Evolutionary conservation across 2,329 filamentous ascomycete species (phyloP).

Genomic region (Chaetomiaceae sp.): DNA sequence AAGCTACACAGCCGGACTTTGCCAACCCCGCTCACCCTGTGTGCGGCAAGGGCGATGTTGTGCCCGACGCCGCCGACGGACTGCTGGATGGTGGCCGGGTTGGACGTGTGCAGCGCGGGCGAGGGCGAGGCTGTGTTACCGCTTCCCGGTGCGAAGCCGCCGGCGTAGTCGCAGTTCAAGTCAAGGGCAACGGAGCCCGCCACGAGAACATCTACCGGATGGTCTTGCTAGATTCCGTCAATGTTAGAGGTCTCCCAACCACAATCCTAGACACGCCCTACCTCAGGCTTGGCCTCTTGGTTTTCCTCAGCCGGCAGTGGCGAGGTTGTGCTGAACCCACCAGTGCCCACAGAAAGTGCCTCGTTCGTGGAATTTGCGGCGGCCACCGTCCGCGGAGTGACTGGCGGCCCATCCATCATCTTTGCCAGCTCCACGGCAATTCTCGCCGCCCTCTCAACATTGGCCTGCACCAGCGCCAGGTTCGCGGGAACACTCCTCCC

Average conservation of each 20-base stretch:
- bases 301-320: background rate
- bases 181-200: slow-evolving; percentile 89
- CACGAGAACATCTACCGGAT: slow-evolving; percentile 62
- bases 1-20: slow-evolving; percentile 72
- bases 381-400: slow-evolving; percentile 10
- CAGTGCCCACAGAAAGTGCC: background rate
- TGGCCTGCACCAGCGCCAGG: slow-evolving; percentile 50
- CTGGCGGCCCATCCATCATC: slow-evolving; percentile 29
- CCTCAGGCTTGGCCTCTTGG: slow-evolving; percentile 1
- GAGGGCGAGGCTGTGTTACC: slow-evolving; percentile 35
- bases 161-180: slow-evolving; percentile 69
- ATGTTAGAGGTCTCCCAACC: background rate
- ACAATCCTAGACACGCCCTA: slow-evolving; percentile 1
- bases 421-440: slow-evolving; percentile 48
- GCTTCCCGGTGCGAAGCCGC: slow-evolving; percentile 21
- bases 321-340: background rate
- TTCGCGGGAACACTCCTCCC: slow-evolving; percentile 70
- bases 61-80: slow-evolving; percentile 86
- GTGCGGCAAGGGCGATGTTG: slow-evolving; percentile 82
- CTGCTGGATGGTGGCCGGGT: slow-evolving; percentile 73
- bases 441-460: slow-evolving; percentile 49
- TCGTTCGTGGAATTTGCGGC: slow-evolving; percentile 6
- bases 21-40: slow-evolving; percentile 53
- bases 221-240: slow-evolving; percentile 12
- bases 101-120: slow-evolving; percentile 69